Evolutionary conservation across 768 basidiomycete genomes (phyloP).

Genomic region (Udeniomyces megalosporus): DNA sequence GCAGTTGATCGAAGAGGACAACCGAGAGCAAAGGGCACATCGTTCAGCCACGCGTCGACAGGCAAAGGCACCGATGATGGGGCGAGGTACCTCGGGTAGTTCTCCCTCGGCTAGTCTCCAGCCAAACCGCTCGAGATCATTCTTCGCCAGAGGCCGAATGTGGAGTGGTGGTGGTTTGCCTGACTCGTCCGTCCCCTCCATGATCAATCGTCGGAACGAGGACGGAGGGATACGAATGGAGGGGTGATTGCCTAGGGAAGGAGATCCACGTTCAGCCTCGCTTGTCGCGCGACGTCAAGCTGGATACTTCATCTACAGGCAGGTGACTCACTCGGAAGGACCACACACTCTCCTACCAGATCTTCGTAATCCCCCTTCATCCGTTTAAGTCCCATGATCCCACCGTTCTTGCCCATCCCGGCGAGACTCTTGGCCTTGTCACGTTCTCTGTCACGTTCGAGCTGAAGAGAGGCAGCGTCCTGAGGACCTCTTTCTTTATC

Average conservation of each 20-base stretch:
- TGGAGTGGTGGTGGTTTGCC: not conserved
- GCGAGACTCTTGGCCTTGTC: too few relatives aligned
- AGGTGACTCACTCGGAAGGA: not conserved
- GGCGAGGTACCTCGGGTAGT: not conserved
- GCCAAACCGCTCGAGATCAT: not conserved
- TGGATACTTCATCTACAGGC: too few relatives aligned
- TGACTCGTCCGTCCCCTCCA: conserved; percentile 9
- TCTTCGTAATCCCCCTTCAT: conserved; percentile 11
- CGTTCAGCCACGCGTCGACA: not conserved
- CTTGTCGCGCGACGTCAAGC: not conserved
- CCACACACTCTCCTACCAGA: conserved; percentile 13
- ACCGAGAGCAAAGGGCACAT: not conserved
- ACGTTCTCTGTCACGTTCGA: not conserved
- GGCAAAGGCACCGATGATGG: not conserved
- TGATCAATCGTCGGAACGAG: not conserved
- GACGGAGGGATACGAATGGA: not conserved
- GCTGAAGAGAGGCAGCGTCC: not conserved
- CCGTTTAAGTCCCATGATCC: conserved; percentile 11
- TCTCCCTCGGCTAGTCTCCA: not conserved
- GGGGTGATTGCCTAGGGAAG: not conserved
- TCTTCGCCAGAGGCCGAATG: not conserved
- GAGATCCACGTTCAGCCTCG: not conserved
- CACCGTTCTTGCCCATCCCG: not conserved
- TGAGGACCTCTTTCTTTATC: not conserved
- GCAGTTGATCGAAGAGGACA: not conserved